These are phyloP conservation scores for Huntiella abstrusa DNA, from an alignment of 2,329 filamentous ascomycete genomes.

Conservation along the genomic window DNA sequence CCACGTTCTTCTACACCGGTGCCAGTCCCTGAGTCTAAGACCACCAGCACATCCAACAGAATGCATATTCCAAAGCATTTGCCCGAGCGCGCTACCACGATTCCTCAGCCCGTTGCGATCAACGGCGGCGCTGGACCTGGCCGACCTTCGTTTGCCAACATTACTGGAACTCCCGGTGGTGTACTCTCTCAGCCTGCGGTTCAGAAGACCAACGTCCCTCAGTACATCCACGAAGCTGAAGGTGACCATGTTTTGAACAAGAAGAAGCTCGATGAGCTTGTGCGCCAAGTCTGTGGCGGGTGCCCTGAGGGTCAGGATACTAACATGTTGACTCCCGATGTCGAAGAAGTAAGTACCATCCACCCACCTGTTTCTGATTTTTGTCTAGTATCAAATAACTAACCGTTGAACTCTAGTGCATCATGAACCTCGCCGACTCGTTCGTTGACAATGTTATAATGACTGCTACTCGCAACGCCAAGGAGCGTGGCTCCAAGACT, in stretches of 20 bases:
- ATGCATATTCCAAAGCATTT: constrained; percentile 73
- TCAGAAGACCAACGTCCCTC: constrained; percentile 59
- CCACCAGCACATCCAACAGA: constrained; percentile 32
- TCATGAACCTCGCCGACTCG: constrained; percentile 76
- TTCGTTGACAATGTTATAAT: constrained; percentile 87
- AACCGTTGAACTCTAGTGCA: constrained; percentile 35
- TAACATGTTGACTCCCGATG: constrained; percentile 70
- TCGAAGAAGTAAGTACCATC: constrained; percentile 59
- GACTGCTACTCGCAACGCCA: constrained; percentile 74
- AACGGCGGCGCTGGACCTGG: constrained; percentile 39
- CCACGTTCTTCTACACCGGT: constrained; percentile 15
- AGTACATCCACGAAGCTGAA: constrained; percentile 76
- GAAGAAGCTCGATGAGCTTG: constrained; percentile 90
- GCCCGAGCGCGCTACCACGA: constrained; percentile 43
- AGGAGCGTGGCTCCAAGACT: constrained; percentile 75
- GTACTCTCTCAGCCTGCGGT: constrained; percentile 79
- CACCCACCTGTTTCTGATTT: neutral
- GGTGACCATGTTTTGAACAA: constrained; percentile 89
- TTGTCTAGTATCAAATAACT: neutral
- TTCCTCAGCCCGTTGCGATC: constrained; percentile 56
- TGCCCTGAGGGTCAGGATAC: constrained; percentile 52
- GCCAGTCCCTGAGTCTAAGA: constrained; percentile 20
- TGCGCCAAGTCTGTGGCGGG: constrained; percentile 79
- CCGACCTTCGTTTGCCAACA: constrained; percentile 71
- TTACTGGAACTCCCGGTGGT: constrained; percentile 56